A percentile compares a stretch with the other conserved stretches of the same genome.
Conservation (phyloP, 176 grass and related monocot genomes). For the Ampelocalamus luodianensis region DNA sequence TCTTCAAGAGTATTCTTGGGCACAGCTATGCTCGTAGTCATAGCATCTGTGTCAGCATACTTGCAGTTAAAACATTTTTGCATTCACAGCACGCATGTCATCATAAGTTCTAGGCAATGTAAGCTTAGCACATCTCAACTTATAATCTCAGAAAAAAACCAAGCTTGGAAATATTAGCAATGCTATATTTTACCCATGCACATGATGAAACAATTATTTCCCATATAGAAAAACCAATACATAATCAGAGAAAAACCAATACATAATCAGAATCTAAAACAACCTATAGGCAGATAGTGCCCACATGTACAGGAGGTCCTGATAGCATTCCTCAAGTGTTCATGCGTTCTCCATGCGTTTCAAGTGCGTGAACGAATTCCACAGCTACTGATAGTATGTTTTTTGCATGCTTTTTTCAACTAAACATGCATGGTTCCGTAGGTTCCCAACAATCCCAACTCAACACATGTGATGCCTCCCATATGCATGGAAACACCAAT, state of each 20-base stretch:
- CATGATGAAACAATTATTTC: slow-evolving; percentile 4
- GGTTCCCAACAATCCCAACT: neutral
- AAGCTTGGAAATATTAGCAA: neutral
- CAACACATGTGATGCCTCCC: neutral
- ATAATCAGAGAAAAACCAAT: neutral
- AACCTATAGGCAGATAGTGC: neutral
- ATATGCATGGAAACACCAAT: neutral
- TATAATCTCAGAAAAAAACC: slow-evolving; percentile 2
- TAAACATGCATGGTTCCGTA: neutral
- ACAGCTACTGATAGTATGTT: neutral
- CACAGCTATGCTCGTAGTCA: neutral
- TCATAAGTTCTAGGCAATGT: neutral
- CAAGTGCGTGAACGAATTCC: neutral
- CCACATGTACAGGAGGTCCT: neutral
- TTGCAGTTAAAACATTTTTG: neutral
- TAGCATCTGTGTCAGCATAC: neutral
- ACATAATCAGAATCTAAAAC: neutral
- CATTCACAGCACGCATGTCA: neutral
- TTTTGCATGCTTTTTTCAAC: neutral
- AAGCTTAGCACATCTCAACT: neutral
- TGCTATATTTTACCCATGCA: neutral
- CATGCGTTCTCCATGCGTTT: neutral
- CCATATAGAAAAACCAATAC: slow-evolving; percentile 27
- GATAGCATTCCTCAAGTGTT: neutral
- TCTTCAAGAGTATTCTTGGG: neutral